Base-by-base conservation (phyloP, 805 yeast genomes). In the Candida ascalaphidarum region DNA sequence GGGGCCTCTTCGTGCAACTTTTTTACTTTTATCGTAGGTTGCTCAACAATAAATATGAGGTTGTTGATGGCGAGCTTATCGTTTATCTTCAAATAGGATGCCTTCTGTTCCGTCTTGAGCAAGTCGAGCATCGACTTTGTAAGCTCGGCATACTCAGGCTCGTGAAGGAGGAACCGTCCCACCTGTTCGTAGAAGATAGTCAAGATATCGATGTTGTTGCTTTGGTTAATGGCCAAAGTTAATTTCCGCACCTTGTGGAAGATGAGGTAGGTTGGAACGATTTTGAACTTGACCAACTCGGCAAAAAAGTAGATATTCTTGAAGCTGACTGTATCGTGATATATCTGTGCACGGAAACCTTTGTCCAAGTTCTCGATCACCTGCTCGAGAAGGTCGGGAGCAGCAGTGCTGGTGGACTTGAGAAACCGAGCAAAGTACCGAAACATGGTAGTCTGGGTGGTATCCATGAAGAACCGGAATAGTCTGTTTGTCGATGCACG, bases 251-350 rank as follows among this genome's bases (percentile, higher is more conserved):
- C 65, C 45, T 79, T 81, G 50, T 85, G 88, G 46, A 84, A 80
- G 9, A 78, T 61, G 33, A 78, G 64, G 49, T 75, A 77, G n/a
- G 65, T 57, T 0, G 94, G 89, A 11, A 85, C 61, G 35, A 85
- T 50, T 39, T 70, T 74, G 48, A 86, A 86, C 46, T 82, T 84
- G 18, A 80, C 71, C 55, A 86, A 58, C 44, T 88, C 96, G 27
- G 75, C 59, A 39, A 82, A 76, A 40, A 81, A 79, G 14, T 67
- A 61, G 21, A 82, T 67, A 38, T 68, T 72, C 38, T 63, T 68
- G 39, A 75, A 71, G 36, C 72, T 72, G 27, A 78, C 50, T 29
- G 58, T 65, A 19, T 72, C 67, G 34, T 68, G 69, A 31, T 44
- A 40, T 22, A 81, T 61, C 44, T 76, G 83, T 12, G 69, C 65